Base-by-base conservation (phyloP, 768 basidiomycete species). In the Trametes elegans region DNA sequence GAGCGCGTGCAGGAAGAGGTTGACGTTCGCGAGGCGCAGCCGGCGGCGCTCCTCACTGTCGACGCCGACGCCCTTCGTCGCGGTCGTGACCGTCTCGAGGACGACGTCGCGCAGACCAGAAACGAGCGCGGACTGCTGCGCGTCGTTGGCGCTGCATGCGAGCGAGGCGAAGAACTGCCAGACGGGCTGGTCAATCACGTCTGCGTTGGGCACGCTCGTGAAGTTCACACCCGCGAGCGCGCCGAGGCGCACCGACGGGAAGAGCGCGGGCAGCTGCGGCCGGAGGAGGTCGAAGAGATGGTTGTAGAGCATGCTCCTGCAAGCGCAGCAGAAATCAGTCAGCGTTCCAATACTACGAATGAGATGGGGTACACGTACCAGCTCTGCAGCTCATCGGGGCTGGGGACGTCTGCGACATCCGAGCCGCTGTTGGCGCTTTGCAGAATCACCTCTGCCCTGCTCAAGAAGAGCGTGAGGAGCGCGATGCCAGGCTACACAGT, bases 161-260 rank as follows among this genome's bases (percentile, higher is more conserved):
- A 98, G 73, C 2, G 92, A 85, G 7, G 93, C 91, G 31, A 97
- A 80, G 78, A 94, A 91, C 67, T 90, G 88, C 93, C 94, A 97
- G n/a, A 93, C 90, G 13, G 89, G 90, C 69, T 90, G 89, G 71
- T 96, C 93, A 50, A 88, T 77, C 54, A 80, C 76, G 66, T 90
- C 88, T 28, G 79, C 77, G 24, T 76, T 69, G 1, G 78, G 72
- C 16, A 73, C 69, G 24, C 69, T 66, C 52, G 49, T 54, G 67
- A 71, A 54, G 59, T 58, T 56, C 66, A 77, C 71, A 39, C 66
- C 71, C 57, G 53, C 71, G 60, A 73, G 71, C 62, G 80, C 69
- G 48, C 76, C 68, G 45, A 84, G 82, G 48, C 93, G 86, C 16
- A 88, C 86, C 3, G 96, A 97, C 1, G 97, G 95, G 81, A 98